A percentile compares a stretch with the other conserved stretches of the same genome.
These are phyloP conservation scores for Domatiomyces globalis DNA, from an alignment of 2,329 filamentous ascomycete species.

Conservation along the genomic window DNA sequence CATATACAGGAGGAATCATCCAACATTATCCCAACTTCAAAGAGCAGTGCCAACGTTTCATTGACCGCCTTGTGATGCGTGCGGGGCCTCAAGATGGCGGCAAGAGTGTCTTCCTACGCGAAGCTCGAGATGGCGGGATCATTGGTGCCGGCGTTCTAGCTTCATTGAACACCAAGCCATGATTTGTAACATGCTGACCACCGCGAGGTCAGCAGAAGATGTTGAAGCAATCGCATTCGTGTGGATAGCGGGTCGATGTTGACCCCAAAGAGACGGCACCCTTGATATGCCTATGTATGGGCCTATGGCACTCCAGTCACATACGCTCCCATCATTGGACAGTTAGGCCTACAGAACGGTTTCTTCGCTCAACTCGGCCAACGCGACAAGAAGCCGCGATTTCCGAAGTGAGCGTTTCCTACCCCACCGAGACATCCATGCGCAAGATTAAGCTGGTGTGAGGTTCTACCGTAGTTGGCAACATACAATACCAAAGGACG, in stretches of 20 bases:
- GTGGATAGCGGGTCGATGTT: neutral
- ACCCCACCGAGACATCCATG: neutral
- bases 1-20: conserved; percentile 69
- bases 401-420: neutral
- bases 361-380: no score
- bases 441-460: neutral
- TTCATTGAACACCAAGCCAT: neutral
- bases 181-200: neutral
- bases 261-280: neutral
- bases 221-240: neutral
- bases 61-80: conserved; percentile 42
- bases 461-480: neutral
- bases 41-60: conserved; percentile 52
- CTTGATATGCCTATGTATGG: neutral
- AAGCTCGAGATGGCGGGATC: conserved; percentile 41
- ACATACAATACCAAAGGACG: neutral
- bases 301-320: neutral
- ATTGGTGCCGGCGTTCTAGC: conserved; percentile 42
- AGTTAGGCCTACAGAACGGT: no score
- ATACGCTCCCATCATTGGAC: neutral
- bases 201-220: neutral
- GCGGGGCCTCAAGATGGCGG: conserved; percentile 32
- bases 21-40: conserved; percentile 65
- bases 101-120: conserved; percentile 38
- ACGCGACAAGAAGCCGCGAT: neutral